These are phyloP conservation scores for Nectriaceae sp. DNA, from an alignment of 2,329 filamentous ascomycete genomes.

Conservation along the genomic window DNA sequence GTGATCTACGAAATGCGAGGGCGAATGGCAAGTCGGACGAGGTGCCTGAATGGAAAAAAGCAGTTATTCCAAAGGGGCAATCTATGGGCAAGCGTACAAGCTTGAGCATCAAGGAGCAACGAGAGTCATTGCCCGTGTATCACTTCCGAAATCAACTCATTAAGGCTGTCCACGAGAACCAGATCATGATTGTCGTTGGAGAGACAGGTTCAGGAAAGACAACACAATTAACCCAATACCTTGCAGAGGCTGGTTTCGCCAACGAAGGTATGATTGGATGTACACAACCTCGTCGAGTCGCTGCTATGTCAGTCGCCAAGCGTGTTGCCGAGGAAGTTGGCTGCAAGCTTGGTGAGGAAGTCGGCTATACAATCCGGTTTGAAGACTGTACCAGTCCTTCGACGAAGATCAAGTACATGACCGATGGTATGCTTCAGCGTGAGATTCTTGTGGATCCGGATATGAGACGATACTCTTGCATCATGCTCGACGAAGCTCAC, in stretches of 20 bases:
- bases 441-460: constrained; percentile 93
- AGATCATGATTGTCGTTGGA: constrained; percentile 92
- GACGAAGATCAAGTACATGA: constrained; percentile 99
- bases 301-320: constrained; percentile 96
- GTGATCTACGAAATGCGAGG: constrained; percentile 74
- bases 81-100: constrained; percentile 83
- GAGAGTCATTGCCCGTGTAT: constrained; percentile 86
- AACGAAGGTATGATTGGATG: constrained; percentile 90
- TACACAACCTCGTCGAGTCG: constrained; percentile 94
- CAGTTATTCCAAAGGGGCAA: constrained; percentile 76
- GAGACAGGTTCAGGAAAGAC: constrained; percentile 98
- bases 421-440: constrained; percentile 95
- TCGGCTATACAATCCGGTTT: constrained; percentile 97
- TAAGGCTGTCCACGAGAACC: constrained; percentile 82
- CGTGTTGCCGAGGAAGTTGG: constrained; percentile 96
- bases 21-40: constrained; percentile 63
- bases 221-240: constrained; percentile 91
- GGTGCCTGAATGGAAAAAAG: constrained; percentile 91
- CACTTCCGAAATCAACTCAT: constrained; percentile 86
- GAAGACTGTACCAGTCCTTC: constrained; percentile 87
- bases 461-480: constrained; percentile 86
- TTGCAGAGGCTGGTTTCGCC: constrained; percentile 89
- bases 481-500: constrained; percentile 98
- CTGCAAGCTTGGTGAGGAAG: constrained; percentile 85
- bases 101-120: constrained; percentile 92